phyloP scores from a whole-genome alignment of 2,329 filamentous ascomycete genomes.

The Paracamarosporium sp. region DNA sequence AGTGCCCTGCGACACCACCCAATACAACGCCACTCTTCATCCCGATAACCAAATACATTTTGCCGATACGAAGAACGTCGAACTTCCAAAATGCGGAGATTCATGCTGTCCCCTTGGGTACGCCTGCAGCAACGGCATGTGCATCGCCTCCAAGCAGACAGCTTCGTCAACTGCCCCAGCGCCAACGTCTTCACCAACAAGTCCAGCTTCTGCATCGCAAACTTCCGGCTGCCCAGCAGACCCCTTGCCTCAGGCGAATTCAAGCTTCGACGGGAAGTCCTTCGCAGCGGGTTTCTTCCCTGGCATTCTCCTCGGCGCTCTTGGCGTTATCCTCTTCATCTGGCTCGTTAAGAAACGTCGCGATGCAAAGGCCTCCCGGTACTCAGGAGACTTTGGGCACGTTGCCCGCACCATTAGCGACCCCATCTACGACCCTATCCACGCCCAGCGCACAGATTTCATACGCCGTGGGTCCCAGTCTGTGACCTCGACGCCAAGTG shows the following conservation, averaged over 20 bases:
- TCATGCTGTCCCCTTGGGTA: slow-evolving; percentile 78
- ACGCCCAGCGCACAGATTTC: slow-evolving; percentile 45
- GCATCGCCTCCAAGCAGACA: slow-evolving; percentile 59
- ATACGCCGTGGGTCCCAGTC: slow-evolving; percentile 40
- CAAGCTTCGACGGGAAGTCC: slow-evolving; percentile 41
- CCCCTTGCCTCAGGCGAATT: slow-evolving; percentile 19
- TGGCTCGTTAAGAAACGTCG: slow-evolving; percentile 45
- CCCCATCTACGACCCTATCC: slow-evolving; percentile 46
- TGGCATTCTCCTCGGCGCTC: slow-evolving; percentile 43
- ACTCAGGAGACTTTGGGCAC: slow-evolving; percentile 47
- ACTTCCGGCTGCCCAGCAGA: slow-evolving; percentile 29
- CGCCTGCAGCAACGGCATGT: slow-evolving; percentile 62
- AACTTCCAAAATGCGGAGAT: slow-evolving; percentile 64
- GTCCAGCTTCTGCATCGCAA: slow-evolving; percentile 39
- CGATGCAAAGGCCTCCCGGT: slow-evolving; percentile 36
- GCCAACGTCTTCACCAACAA: slow-evolving; percentile 33
- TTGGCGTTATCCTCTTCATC: slow-evolving; percentile 36
- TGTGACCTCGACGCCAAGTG: slow-evolving; percentile 29
- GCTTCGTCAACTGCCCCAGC: slow-evolving; percentile 28
- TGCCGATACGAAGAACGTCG: slow-evolving; percentile 61
- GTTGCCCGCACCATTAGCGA: slow-evolving; percentile 47
- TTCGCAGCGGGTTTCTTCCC: slow-evolving; percentile 48
- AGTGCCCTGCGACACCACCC: slow-evolving; percentile 68
- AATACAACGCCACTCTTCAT: slow-evolving; percentile 65
- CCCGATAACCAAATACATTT: slow-evolving; percentile 71